Base-by-base conservation (phyloP, 352 stramenopile species). In the Phytophthora quininea region DNA sequence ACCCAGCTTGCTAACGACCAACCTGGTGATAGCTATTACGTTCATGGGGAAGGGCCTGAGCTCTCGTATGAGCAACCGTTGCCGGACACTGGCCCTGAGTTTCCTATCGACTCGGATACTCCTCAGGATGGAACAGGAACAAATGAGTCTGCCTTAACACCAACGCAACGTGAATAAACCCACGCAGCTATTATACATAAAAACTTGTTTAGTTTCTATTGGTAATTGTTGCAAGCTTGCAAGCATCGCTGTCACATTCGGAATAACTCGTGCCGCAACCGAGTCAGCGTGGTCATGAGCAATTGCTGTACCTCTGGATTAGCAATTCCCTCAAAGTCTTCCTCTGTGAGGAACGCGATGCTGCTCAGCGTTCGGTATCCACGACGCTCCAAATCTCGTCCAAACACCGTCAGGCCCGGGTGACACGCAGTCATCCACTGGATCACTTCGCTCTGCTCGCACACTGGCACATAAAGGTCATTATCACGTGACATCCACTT, bases 361-460 rank as follows among this genome's bases (percentile, higher is more conserved):
- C 86, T 95, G 54, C 79, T 89, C 24, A 95, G 77, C 42, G 87
- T 91, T 5, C 62, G 71, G 66, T 88, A 95, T 32, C 86, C 86
- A 30, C 84, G 75, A 15, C 73, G 71, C 54, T 95, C 87, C 40
- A 95, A 76, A 5, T 74, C 59, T 19, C 76, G 62, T 4, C 84
- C 83, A 35, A 92, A 91, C 4, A 58, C 62, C 19, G 89, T 85
- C 31, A 95, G 67, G 8, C 80, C 79, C 14, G 80, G 73, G 59
- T 92, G 80, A 40, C 85, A 91, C n/a, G 86, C 86, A 38, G 68
- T 88, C 81, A 93, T 91, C 84, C 87, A 95, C 72, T 95, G 84
- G 49, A 95, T 79, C 33, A 95, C 87, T 52, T 93, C 84, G 30
- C 84, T 79, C 67, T 95, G 83, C 31, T 91, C 82, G 56, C 83